A percentile compares a stretch with the other conserved stretches of the same genome.
These are phyloP conservation scores for Cyberlindnera xylosilytica DNA, from an alignment of 805 yeast genomes.

Conservation along the genomic window DNA sequence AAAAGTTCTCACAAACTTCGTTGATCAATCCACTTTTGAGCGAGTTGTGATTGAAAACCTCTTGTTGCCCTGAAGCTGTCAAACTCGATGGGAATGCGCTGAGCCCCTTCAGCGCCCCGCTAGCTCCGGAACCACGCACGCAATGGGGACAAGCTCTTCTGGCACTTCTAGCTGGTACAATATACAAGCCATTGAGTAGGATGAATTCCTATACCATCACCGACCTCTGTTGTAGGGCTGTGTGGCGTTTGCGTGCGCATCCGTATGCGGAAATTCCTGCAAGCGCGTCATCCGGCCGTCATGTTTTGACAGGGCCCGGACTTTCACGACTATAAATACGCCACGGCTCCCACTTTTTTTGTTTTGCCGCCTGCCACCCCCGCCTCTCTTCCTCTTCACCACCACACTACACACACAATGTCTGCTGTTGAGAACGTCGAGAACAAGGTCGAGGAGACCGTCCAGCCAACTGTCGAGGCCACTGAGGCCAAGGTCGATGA, in stretches of 20 bases:
- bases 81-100: background rate
- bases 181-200: too few relatives aligned
- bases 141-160: background rate
- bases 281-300: conserved; percentile 6
- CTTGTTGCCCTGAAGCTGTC: too few relatives aligned
- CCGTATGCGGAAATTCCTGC: conserved; percentile 1
- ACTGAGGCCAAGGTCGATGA: conserved; percentile 18
- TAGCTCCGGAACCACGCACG: background rate
- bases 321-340: conserved; percentile 8
- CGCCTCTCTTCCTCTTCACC: background rate
- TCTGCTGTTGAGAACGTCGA: conserved; percentile 22
- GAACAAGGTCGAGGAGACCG: conserved; percentile 21
- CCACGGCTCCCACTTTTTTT: conserved; percentile 1
- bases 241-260: too few relatives aligned
- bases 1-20: too few relatives aligned
- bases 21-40: too few relatives aligned
- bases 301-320: conserved; percentile 12
- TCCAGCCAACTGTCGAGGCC: conserved; percentile 15
- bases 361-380: background rate
- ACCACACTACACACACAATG: conserved; percentile 10
- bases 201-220: too few relatives aligned
- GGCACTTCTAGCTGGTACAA: too few relatives aligned
- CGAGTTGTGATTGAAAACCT: too few relatives aligned
- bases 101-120: too few relatives aligned
- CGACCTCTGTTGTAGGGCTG: too few relatives aligned